Conservation (phyloP, 371 early-diverging fungal species). For the Saksenaea vasiformis region DNA sequence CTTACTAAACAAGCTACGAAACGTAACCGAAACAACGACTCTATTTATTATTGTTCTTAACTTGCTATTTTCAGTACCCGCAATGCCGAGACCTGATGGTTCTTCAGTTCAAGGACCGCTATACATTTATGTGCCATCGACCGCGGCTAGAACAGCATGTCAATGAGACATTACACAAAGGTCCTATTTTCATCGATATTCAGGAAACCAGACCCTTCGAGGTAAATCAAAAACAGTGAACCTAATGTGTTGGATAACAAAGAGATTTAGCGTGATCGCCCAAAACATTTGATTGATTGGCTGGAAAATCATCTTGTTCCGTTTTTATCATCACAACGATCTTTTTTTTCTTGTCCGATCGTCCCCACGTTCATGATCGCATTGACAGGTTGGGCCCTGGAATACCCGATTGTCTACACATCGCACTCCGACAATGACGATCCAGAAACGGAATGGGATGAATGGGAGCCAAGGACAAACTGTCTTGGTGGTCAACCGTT, state of each 20-base stretch:
- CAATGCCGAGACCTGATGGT: constrained; percentile 21
- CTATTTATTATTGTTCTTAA: not conserved
- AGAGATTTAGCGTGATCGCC: constrained; percentile 4
- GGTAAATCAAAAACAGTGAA: constrained; percentile 10
- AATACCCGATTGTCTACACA: constrained; percentile 48
- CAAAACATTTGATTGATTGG: constrained; percentile 24
- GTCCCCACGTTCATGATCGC: constrained; percentile 48
- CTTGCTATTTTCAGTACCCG: constrained; percentile 8
- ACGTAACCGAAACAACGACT: constrained; percentile 7
- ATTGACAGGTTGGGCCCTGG: constrained; percentile 48
- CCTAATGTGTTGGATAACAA: not conserved
- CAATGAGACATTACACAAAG: constrained; percentile 10
- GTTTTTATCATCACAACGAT: constrained; percentile 8
- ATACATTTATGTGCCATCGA: constrained; percentile 43
- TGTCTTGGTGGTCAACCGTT: constrained; percentile 35
- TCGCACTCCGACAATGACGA: constrained; percentile 22
- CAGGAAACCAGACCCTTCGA: constrained; percentile 19
- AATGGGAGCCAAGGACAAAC: constrained; percentile 41
- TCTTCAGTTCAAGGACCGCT: constrained; percentile 44
- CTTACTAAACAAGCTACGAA: constrained; percentile 14
- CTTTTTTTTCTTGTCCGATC: constrained; percentile 8
- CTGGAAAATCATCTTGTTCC: constrained; percentile 22
- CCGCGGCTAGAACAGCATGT: constrained; percentile 24
- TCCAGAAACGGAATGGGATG: constrained; percentile 30
- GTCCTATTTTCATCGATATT: constrained; percentile 17